Evolutionary conservation across 164 flowering plant species (phyloP).

Genomic region (Vitis rupestris): DNA sequence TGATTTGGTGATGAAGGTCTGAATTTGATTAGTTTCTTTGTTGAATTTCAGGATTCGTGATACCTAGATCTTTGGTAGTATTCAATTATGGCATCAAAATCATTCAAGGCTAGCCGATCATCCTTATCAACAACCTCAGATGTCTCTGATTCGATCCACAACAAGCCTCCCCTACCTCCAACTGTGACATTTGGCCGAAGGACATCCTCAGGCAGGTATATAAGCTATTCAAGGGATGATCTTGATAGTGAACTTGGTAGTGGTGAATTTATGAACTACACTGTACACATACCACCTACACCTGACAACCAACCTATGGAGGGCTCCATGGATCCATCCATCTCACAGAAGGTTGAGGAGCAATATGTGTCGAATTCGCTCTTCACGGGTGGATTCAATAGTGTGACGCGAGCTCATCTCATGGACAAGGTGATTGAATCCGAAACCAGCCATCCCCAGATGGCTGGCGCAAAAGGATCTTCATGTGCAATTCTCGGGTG

Average conservation of each 20-base stretch:
- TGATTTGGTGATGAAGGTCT: not conserved
- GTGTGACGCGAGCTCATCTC: conserved; percentile 60
- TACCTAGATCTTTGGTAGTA: not conserved
- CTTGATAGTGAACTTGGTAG: conserved; percentile 66
- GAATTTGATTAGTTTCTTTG: not conserved
- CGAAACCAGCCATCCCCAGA: conserved; percentile 59
- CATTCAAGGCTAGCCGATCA: conserved; percentile 45
- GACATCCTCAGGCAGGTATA: conserved; percentile 59
- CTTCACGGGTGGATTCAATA: conserved; percentile 63
- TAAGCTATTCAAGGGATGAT: conserved; percentile 62
- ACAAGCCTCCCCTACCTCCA: conserved; percentile 55
- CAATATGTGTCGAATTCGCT: conserved; percentile 67
- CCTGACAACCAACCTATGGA: conserved; percentile 64
- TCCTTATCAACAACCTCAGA: conserved; percentile 42
- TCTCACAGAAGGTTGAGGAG: conserved; percentile 62
- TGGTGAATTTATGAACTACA: conserved; percentile 46
- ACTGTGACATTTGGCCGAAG: conserved; percentile 53
- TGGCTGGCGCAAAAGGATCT: conserved; percentile 72
- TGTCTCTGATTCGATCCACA: conserved; percentile 19
- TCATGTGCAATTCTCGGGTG: conserved; percentile 58
- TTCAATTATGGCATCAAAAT: conserved; percentile 48
- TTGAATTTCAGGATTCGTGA: conserved; percentile 13
- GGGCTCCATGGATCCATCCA: conserved; percentile 34
- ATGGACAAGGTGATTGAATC: conserved; percentile 74
- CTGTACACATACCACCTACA: conserved; percentile 62